Evolutionary conservation across 2,329 filamentous ascomycete species (phyloP), one percentile per base, ranked within the genome.

Genomic region (Alternaria gansuensis): DNA sequence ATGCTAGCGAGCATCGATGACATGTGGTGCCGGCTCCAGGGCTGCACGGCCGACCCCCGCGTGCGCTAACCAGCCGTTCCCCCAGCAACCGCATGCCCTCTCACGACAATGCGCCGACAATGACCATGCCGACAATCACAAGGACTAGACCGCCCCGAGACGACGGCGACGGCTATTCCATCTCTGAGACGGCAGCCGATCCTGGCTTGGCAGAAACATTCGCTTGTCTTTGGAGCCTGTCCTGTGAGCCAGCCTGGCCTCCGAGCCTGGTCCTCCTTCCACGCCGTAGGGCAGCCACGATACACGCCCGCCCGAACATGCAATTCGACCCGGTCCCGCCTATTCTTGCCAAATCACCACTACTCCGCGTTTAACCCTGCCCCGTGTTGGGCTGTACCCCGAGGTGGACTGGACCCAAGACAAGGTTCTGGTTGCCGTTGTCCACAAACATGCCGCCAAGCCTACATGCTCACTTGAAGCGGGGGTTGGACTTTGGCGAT

Each of bases 391-490:
- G 41, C 37, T 51, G 17, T 31, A 23, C 17, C 24, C 14, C n/a
- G 44, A 48, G 29, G 17, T 11, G 11, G 13, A 17, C 4, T 48
- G 44, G 6, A n/a, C 24, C 17, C 14, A 34, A 13, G 31, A 24
- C 21, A 24, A 23, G 21, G 17, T 21, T 23, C 44, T 23, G 6
- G 13, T 37, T 9, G 21, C 21, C 26, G 33, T 11, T n/a, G 59
- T 56, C 13, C 26, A 13, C 45, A 41, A 48, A 44, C 51, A 69
- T 71, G 68, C 63, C 62, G 26, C 54, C 55, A 39, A 64, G 56
- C 37, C 46, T 73, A 33, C 70, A 71, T 57, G 62, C 63, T 28
- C 64, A 66, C 48, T 59, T 77, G 40, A 68, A 60, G 57, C 64
- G 63, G 45, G 72, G 69, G 24, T 57, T 75, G 21, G 63, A 68